These are phyloP conservation scores for Rhodotorula sp. DNA, from an alignment of 1,284 basidiomycete species.

Conservation along the genomic window DNA sequence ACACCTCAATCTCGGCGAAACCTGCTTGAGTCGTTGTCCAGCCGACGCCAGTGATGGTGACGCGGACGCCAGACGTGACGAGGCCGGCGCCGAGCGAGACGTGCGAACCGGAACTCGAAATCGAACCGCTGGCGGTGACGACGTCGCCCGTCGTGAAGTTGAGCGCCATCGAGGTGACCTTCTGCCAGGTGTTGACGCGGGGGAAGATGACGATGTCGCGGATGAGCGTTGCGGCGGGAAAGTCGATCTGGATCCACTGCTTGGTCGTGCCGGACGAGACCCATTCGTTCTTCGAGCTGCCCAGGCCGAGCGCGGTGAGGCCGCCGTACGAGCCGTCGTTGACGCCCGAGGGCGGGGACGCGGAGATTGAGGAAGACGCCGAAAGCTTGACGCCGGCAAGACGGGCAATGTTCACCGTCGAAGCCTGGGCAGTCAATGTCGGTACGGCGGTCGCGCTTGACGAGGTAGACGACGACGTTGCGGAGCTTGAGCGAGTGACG, in stretches of 20 bases:
- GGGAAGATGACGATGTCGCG: slow-evolving; percentile 21
- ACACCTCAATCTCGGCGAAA: slow-evolving; percentile 30
- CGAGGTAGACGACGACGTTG: neutral
- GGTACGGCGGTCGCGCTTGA: slow-evolving; percentile 4
- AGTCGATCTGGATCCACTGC: slow-evolving; percentile 28
- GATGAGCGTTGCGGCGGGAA: slow-evolving; percentile 24
- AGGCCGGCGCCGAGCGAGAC: slow-evolving; percentile 29
- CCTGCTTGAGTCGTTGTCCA: slow-evolving; percentile 12
- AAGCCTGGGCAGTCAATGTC: slow-evolving; percentile 7
- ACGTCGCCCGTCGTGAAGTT: slow-evolving; percentile 31
- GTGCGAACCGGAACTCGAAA: slow-evolving; percentile 19
- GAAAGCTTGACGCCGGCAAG: slow-evolving; percentile 13
- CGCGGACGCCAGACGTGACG: slow-evolving; percentile 21
- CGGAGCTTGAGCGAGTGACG: neutral
- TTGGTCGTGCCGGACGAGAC: slow-evolving; percentile 7
- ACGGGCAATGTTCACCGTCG: slow-evolving; percentile 33
- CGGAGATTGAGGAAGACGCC: slow-evolving; percentile 14
- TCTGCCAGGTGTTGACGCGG: slow-evolving; percentile 8
- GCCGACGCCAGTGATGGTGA: slow-evolving; percentile 28
- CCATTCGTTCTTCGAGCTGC: slow-evolving; percentile 24
- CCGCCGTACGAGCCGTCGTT: slow-evolving; percentile 35
- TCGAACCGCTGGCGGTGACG: neutral
- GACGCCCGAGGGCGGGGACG: slow-evolving; percentile 21
- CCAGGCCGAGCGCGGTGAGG: slow-evolving; percentile 11
- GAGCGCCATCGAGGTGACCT: slow-evolving; percentile 13